A percentile compares a stretch with the other conserved stretches of the same genome.
Evolutionary conservation across 148 eudicot species (phyloP).

Genomic region (Vaccinium myrtillus): DNA sequence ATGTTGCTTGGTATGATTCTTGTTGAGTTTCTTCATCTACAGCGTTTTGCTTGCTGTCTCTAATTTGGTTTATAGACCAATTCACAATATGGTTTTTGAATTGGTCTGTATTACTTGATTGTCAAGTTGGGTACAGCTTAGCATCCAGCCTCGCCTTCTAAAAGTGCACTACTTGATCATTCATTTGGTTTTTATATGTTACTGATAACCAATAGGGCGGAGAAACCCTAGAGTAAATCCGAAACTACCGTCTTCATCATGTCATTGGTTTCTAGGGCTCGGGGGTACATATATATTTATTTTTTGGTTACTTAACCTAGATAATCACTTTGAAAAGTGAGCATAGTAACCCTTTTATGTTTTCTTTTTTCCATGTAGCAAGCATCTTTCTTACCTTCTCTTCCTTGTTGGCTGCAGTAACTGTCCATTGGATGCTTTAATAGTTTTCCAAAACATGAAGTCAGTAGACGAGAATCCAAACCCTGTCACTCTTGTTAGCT

Average conservation of each 20-base stretch:
- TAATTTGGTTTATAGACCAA: not conserved
- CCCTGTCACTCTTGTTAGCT: slow-evolving; percentile 46
- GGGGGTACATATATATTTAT: not conserved
- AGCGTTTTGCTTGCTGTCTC: not conserved
- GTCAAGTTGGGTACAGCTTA: not conserved
- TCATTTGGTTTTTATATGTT: slow-evolving; percentile 7
- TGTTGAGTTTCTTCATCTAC: not conserved
- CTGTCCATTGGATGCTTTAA: slow-evolving; percentile 30
- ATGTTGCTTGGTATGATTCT: slow-evolving; percentile 38
- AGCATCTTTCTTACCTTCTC: not conserved
- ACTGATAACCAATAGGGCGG: not conserved
- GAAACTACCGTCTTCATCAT: not conserved
- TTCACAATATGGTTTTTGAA: not conserved
- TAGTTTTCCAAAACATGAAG: slow-evolving; percentile 34
- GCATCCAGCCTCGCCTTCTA: not conserved
- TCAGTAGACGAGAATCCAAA: slow-evolving; percentile 38
- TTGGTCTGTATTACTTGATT: not conserved
- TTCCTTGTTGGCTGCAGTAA: slow-evolving; percentile 24
- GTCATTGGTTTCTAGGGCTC: not conserved
- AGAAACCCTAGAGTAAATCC: not conserved
- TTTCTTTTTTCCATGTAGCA: not conserved
- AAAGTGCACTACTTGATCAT: not conserved
- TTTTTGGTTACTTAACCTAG: not conserved
- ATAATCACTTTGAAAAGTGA: not conserved
- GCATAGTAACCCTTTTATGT: not conserved